Evolutionary conservation across 2,329 filamentous ascomycete species (phyloP).

Genomic region (Neonectria coccinea): DNA sequence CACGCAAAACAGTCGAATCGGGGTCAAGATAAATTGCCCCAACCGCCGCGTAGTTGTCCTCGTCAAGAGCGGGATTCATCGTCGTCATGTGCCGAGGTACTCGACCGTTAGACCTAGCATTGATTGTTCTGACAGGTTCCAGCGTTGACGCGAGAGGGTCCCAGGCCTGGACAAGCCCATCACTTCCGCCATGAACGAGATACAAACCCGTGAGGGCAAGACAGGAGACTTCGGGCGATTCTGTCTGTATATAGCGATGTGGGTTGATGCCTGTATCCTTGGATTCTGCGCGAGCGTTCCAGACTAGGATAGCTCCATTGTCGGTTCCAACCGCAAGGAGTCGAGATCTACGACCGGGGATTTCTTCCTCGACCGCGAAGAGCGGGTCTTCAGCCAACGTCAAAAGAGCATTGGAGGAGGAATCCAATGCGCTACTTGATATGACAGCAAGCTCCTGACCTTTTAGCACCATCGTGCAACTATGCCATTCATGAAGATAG

Average conservation of each 20-base stretch:
- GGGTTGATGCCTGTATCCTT: conserved; percentile 68
- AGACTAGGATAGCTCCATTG: conserved; percentile 80
- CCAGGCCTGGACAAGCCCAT: conserved; percentile 96
- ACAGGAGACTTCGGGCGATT: conserved; percentile 87
- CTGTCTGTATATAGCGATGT: conserved; percentile 86
- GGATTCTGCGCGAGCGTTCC: conserved; percentile 79
- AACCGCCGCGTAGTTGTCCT: conserved; percentile 83
- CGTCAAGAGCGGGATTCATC: conserved; percentile 68
- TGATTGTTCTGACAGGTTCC: conserved; percentile 85
- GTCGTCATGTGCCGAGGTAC: conserved; percentile 78
- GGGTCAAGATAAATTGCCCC: conserved; percentile 89
- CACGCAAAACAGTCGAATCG: conserved; percentile 85
- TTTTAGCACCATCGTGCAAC: conserved; percentile 60
- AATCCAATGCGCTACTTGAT: conserved; percentile 78
- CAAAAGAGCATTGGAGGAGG: conserved; percentile 77
- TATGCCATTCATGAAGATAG: conserved; percentile 49
- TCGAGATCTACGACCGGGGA: conserved; percentile 87
- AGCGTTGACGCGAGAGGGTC: conserved; percentile 87
- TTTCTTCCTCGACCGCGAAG: conserved; percentile 63
- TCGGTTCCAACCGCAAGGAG: conserved; percentile 85
- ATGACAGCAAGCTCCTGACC: conserved; percentile 71
- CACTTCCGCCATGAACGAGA: conserved; percentile 91
- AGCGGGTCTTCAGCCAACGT: conserved; percentile 84
- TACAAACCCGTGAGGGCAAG: conserved; percentile 87
- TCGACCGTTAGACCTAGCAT: conserved; percentile 84